Percentiles rank a stretch among this genome's conserved stretches.
phyloP scores from a whole-genome alignment of 257 asterid species.

The Nicotiana undulata region DNA sequence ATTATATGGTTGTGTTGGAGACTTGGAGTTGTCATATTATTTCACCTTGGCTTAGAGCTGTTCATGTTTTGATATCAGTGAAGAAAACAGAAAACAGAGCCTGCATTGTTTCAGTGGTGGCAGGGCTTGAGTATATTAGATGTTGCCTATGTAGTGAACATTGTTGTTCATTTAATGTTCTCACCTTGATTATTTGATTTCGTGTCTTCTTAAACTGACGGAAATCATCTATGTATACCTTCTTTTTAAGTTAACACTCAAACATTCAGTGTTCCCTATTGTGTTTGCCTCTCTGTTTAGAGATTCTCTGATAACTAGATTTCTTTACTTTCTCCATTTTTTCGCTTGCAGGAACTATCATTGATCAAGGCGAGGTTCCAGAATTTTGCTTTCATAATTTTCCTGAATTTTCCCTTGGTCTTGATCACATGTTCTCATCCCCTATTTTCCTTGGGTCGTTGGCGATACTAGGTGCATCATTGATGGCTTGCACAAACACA shows the following conservation, averaged over 20 bases:
- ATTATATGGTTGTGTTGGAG: neutral
- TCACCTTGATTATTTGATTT: neutral
- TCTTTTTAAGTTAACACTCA: neutral
- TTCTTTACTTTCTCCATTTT: neutral
- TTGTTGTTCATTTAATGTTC: neutral
- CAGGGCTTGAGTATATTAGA: neutral
- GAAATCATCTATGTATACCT: neutral
- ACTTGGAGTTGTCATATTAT: too few species aligned
- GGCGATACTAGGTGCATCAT: conserved; percentile 70
- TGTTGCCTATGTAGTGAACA: neutral
- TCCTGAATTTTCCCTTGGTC: conserved; percentile 70
- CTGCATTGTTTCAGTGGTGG: neutral
- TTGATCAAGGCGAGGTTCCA: conserved; percentile 75
- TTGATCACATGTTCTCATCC: conserved; percentile 86
- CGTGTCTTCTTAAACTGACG: neutral
- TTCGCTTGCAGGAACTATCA: conserved; percentile 46
- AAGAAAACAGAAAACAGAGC: neutral
- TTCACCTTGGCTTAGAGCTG: neutral
- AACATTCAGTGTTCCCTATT: neutral
- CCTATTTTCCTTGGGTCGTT: conserved; percentile 68
- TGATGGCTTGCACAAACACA: conserved; percentile 83
- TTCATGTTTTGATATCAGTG: neutral
- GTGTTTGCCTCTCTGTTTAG: neutral
- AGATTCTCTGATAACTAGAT: neutral
- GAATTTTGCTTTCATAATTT: conserved; percentile 9